Evolutionary conservation across 1,284 basidiomycete species (phyloP), one percentile per base, ranked within the genome.

Genomic region (Vanrija sp.): DNA sequence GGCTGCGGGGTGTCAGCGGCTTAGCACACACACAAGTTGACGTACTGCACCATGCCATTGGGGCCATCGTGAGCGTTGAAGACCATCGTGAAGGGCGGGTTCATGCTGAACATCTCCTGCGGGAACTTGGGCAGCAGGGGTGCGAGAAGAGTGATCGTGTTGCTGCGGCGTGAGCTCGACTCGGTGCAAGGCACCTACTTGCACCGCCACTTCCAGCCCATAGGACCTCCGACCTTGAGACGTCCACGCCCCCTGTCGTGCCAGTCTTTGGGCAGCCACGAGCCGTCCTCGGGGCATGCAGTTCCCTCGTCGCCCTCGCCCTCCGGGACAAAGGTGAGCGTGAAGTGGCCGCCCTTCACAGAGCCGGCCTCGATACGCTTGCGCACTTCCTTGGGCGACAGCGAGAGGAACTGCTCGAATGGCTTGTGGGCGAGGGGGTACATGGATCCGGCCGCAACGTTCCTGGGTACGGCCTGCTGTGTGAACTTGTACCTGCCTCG

Each of bases 21-120:
- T 46, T 9, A n/a, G 23, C 8, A 9, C 18, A 19, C 27, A 15
- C 18, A 12, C 16, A 23, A 9, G 20, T 16, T 14, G 1, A 54
- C 57, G 52, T 48, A 61, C 51, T 67, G 66, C 3, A 66, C 57
- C 53, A 63, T 57, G 2, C 60, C 63, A 18, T 57, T 50, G 5
- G 70, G 68, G 1, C 67, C 70, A 45, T 72, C 70, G 41, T 67
- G 63, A 6, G 59, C 49, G 20, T 60, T 62, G 55, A 72, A 69
- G 10, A 63, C 51, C 31, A 72, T 49, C 41, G 62, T 64, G 18
- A 70, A 46, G 0, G 68, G 67, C 9, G 70, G 67, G 7, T 64
- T 44, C 52, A 53, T 53, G 14, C 19, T 52, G 53, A 69, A 68
- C 36, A 72, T 54, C 42, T 63, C 67, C 6, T 59, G 47, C 0